These are phyloP conservation scores for Pichia terricola DNA, from an alignment of 1,139 yeast genomes.

Conservation along the genomic window DNA sequence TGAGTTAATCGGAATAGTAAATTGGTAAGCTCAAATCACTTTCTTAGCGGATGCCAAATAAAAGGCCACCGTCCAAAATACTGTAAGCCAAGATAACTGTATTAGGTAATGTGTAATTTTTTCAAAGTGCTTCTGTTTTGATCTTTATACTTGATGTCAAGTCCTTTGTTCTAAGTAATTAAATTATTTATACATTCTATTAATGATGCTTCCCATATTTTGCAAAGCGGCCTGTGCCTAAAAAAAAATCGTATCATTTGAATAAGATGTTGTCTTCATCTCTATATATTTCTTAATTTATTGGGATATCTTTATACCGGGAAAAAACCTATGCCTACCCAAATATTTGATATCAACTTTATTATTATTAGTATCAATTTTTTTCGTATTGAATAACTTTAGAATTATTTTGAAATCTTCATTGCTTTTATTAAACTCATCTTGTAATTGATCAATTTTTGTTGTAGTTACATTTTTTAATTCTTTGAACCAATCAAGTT, in stretches of 20 bases:
- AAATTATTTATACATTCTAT: too few relatives aligned
- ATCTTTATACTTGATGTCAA: too few relatives aligned
- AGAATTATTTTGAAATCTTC: constrained; percentile 8
- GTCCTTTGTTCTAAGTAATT: too few relatives aligned
- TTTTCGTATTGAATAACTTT: constrained; percentile 6
- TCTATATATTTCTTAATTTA: too few relatives aligned
- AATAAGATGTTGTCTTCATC: too few relatives aligned
- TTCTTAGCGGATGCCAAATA: constrained; percentile 26
- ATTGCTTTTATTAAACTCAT: constrained; percentile 14
- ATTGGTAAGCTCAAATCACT: constrained; percentile 13
- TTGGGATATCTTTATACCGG: constrained; percentile 10
- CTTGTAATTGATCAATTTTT: constrained; percentile 13
- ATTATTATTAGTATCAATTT: background rate
- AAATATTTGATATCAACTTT: constrained; percentile 12
- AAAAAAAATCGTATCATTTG: too few relatives aligned
- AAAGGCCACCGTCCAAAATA: constrained; percentile 25
- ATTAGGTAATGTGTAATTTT: too few relatives aligned
- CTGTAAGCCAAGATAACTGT: background rate
- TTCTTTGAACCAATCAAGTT: constrained; percentile 9
- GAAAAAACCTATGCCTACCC: constrained; percentile 20
- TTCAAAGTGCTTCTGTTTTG: too few relatives aligned
- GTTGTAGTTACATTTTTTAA: constrained; percentile 6
- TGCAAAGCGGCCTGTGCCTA: too few relatives aligned
- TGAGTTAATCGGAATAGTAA: too few relatives aligned
- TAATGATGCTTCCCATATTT: too few relatives aligned